Evolutionary conservation across 768 basidiomycete genomes (phyloP), one percentile per base, ranked within the genome.

Genomic region (Suillus americanus): DNA sequence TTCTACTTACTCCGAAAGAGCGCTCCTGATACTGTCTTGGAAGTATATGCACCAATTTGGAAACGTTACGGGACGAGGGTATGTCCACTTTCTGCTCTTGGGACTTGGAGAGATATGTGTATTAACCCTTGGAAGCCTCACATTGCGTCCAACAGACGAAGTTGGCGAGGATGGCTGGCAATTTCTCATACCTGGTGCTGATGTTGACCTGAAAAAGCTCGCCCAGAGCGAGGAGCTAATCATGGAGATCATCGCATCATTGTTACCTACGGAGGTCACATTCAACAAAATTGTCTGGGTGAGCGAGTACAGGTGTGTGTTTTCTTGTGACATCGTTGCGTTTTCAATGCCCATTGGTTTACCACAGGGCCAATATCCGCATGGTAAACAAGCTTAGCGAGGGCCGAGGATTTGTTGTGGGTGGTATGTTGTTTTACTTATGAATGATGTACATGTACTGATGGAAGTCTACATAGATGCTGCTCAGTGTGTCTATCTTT

Each of bases 21-120:
- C 4, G 14, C 30, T 64, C 16, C 50, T 51, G 13, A 51, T 51
- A 7, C 14, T 8, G 28, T 30, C 3, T 41, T 18, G 41, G 9
- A 51, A 51, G 64, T 30, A 61, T 40, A 61, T 48, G 59, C 64
- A 83, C 65, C 80, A 80, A 71, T 82, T 82, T 81, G 81, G 83
- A 1, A 77, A 80, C 50, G 67, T 14, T 28, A 14, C 30, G 30
- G 30, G 8, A 18, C n/a, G 8, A 37, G 30, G 12, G 37, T 46
- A 61, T 43, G 35, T 43, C 16, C 57, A 0, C 1, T 54, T 59
- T 23, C 14, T 61, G 40, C 4, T n/a, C 8, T 46, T 53, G 35
- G 1, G 35, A 9, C 35, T 35, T 1, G 35, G 30, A 30, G 35
- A 9, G 35, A 35, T 1, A 8, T 35, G 12, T 13, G 3, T 38